phyloP scores from a whole-genome alignment of 2,329 filamentous ascomycete species.

The Monosporascus cannonballus region DNA sequence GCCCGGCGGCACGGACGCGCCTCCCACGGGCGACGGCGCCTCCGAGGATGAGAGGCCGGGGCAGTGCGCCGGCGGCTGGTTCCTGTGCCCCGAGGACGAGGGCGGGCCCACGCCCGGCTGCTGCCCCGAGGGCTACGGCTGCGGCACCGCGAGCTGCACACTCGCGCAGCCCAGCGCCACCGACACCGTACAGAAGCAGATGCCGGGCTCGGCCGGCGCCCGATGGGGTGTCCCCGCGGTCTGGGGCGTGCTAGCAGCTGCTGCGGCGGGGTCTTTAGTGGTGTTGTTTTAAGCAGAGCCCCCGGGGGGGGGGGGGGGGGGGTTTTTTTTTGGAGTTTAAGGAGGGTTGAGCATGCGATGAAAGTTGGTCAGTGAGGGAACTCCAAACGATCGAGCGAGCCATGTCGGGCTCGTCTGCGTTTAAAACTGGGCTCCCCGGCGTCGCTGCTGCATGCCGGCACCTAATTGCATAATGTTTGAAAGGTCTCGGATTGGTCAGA shows the following conservation, averaged over 20 bases:
- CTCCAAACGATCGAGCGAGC: no score
- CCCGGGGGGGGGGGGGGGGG: no score
- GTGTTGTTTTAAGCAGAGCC: not conserved
- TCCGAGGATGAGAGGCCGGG: conserved; percentile 12
- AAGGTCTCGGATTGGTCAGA: no score
- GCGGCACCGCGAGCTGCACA: conserved; percentile 68
- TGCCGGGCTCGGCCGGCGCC: conserved; percentile 26
- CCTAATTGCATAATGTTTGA: no score
- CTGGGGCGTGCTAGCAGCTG: not conserved
- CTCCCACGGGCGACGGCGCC: conserved; percentile 32
- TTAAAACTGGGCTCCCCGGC: no score
- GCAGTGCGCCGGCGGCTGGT: conserved; percentile 75
- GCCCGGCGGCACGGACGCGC: conserved; percentile 42
- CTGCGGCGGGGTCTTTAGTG: conserved; percentile 2
- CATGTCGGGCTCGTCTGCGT: no score
- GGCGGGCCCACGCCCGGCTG: conserved; percentile 66
- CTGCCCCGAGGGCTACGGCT: conserved; percentile 72
- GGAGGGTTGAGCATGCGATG: no score
- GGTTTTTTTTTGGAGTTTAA: no score
- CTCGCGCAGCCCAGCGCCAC: conserved; percentile 46
- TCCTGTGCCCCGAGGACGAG: conserved; percentile 52
- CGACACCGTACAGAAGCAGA: conserved; percentile 49
- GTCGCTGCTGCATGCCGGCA: no score
- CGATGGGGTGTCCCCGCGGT: not conserved
- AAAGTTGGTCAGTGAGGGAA: no score